Evolutionary conservation across 1,284 basidiomycete species (phyloP).

Genomic region (Heterobasidion annosum): DNA sequence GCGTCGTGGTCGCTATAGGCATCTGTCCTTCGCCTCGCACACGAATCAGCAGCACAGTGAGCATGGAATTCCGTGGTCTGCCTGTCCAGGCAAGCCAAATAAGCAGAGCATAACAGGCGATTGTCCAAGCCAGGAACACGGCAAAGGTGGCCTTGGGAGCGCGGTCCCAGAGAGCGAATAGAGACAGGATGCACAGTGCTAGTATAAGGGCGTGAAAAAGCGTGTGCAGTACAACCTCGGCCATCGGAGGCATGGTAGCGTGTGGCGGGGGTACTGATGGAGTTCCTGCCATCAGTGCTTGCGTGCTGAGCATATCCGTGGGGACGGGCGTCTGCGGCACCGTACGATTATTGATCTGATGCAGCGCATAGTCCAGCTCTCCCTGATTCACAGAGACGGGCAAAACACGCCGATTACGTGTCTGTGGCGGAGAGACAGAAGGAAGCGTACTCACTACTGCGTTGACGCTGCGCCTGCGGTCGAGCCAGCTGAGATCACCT

Average conservation of each 20-base stretch:
- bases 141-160: constrained; percentile 48
- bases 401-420: constrained; percentile 8
- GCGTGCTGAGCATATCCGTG: constrained; percentile 37
- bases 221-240: constrained; percentile 36
- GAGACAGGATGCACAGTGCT: constrained; percentile 44
- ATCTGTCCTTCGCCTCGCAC: constrained; percentile 26
- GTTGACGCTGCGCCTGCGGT: constrained; percentile 57
- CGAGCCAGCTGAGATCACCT: constrained; percentile 67
- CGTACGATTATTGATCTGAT: constrained; percentile 30
- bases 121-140: constrained; percentile 54
- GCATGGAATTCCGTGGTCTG: constrained; percentile 44
- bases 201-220: constrained; percentile 51
- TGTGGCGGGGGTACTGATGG: constrained; percentile 12
- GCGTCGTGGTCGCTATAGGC: constrained; percentile 15
- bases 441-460: constrained; percentile 42
- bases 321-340: constrained; percentile 42
- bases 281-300: constrained; percentile 25
- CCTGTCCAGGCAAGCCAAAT: constrained; percentile 47
- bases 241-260: constrained; percentile 30
- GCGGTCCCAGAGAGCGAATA: constrained; percentile 49
- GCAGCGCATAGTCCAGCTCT: constrained; percentile 56
- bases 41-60: constrained; percentile 40
- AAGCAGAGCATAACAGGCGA: constrained; percentile 47
- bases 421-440: constrained; percentile 1
- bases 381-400: constrained; percentile 31